A percentile compares a stretch with the other conserved stretches of the same genome.
Conservation (phyloP, 257 asterid genomes). For the Euphrasia confusa region DNA sequence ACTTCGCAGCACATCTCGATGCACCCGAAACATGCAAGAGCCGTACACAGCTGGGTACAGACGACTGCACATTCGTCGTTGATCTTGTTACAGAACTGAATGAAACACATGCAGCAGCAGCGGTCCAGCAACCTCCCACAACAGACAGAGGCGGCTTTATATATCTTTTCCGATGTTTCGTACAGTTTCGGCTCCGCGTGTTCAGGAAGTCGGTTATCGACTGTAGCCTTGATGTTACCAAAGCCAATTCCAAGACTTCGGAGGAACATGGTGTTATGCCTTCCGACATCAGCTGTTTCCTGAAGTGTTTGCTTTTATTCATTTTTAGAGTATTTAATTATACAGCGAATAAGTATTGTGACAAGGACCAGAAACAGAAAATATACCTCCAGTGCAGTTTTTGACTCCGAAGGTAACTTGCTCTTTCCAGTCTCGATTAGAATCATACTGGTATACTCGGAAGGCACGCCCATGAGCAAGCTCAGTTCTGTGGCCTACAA, state of each 20-base stretch:
- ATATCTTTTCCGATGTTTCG: slow-evolving; percentile 48
- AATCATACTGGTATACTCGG: slow-evolving; percentile 64
- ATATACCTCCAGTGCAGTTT: slow-evolving; percentile 42
- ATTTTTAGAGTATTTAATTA: not conserved
- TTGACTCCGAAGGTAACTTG: slow-evolving; percentile 36
- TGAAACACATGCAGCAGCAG: slow-evolving; percentile 77
- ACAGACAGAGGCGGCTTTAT: slow-evolving; percentile 46
- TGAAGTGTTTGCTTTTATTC: slow-evolving; percentile 26
- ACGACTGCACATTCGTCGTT: slow-evolving; percentile 68
- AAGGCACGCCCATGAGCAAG: slow-evolving; percentile 59
- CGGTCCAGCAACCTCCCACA: slow-evolving; percentile 46
- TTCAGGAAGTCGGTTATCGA: slow-evolving; percentile 49
- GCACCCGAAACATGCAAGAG: slow-evolving; percentile 76
- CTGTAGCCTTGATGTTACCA: slow-evolving; percentile 63
- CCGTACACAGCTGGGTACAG: slow-evolving; percentile 61
- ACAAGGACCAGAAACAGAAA: not conserved
- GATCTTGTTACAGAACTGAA: slow-evolving; percentile 47
- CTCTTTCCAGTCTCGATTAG: slow-evolving; percentile 40
- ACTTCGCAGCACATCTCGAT: slow-evolving; percentile 54
- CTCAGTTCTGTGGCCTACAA: slow-evolving; percentile 61
- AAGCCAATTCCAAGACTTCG: slow-evolving; percentile 53
- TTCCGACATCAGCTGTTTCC: slow-evolving; percentile 30
- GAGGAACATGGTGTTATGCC: slow-evolving; percentile 35
- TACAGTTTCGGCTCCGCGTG: slow-evolving; percentile 62
- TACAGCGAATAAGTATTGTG: too few relatives aligned